Evolutionary conservation across 1,284 basidiomycete genomes (phyloP), one percentile per base, ranked within the genome.

Genomic region (Athelia sp.): DNA sequence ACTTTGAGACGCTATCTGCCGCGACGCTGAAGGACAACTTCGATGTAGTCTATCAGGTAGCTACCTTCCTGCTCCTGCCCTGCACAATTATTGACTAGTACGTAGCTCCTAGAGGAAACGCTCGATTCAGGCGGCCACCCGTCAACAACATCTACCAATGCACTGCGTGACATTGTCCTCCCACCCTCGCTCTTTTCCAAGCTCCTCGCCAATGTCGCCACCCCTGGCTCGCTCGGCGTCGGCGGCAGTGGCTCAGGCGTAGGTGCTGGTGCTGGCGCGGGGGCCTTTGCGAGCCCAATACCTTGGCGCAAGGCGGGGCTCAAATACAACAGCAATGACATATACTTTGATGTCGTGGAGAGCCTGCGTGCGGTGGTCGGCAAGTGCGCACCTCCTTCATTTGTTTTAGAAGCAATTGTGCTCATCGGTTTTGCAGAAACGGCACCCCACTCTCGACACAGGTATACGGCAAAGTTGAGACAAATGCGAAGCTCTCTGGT

Each of bases 291-390:
- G 1, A 93, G 92, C 4, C 90, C 93, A 1, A 95, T 98, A 62
- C 93, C 94, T 3, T 98, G 95, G 95, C 79, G 96, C 46, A 89
- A 90, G 59, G 79, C 87, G 2, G 90, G 90, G 2, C 75, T 96
- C 36, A 78, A 86, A 49, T 90, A 98, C 64, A 82, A 87, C 35
- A 89, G 82, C 66, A 97, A 98, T 64, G 95, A 98, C 67, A 88
- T 98, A 29, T 93, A 93, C 65, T 92, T 98, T 63, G 95, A 98
- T 63, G 79, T 97, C 51, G 76, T 82, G 3, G 95, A 98, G 66
- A 82, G 87, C 48, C 74, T 98, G 50, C 84, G 83, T 54, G 87
- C 89, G 2, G 81, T 94, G 44, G 82, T 97, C 22, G 92, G 91
- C 64, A 87, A 84, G 85, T 90, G 61, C 54, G 82, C 66, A 35